Percentiles rank a stretch among this genome's conserved stretches.
These are phyloP conservation scores for Scheffersomyces ergatensis DNA, from an alignment of 805 yeast species.

Conservation along the genomic window DNA sequence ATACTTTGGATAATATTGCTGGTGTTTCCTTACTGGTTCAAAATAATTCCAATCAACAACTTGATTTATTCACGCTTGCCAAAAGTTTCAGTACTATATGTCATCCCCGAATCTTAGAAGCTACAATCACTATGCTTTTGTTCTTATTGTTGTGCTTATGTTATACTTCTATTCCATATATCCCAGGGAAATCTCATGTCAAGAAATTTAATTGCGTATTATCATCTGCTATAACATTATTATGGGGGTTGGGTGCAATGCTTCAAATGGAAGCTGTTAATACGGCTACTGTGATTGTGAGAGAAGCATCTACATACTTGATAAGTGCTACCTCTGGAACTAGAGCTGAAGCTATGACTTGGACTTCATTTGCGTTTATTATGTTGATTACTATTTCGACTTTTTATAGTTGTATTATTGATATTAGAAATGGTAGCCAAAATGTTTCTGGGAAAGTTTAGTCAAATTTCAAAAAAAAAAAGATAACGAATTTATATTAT, in stretches of 20 bases:
- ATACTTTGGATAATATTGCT: conserved; percentile 23
- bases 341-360: conserved; percentile 56
- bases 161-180: conserved; percentile 45
- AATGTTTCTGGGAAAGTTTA: background rate
- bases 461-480: background rate
- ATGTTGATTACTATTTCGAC: conserved; percentile 38
- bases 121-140: conserved; percentile 43
- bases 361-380: conserved; percentile 57
- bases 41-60: conserved; percentile 4
- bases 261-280: conserved; percentile 57
- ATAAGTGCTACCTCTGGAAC: conserved; percentile 44
- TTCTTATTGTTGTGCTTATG: conserved; percentile 38
- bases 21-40: conserved; percentile 12
- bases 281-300: conserved; percentile 42
- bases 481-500: too few species aligned
- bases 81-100: conserved; percentile 43
- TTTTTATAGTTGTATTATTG: conserved; percentile 17
- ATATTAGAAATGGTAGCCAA: background rate
- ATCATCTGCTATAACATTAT: conserved; percentile 14
- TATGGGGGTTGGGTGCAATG: conserved; percentile 69
- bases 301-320: conserved; percentile 49
- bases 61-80: conserved; percentile 50
- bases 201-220: conserved; percentile 1
- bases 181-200: conserved; percentile 41
- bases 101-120: conserved; percentile 54